These are phyloP conservation scores for Pyricularia grisea DNA, from an alignment of 2,329 filamentous ascomycete genomes.

Conservation along the genomic window DNA sequence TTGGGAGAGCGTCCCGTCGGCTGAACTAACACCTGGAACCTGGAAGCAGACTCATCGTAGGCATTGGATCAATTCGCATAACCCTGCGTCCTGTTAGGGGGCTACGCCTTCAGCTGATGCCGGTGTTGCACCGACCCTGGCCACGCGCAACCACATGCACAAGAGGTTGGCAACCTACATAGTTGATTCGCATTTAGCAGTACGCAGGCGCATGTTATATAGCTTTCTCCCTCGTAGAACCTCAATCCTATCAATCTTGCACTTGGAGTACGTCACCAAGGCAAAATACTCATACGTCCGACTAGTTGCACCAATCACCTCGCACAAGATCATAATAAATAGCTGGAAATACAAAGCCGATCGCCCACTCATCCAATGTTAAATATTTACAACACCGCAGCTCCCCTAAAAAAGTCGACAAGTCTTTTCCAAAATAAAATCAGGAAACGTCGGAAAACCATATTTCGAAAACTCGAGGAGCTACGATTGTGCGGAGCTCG, in stretches of 20 bases:
- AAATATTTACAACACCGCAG: not conserved
- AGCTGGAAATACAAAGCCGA: not conserved
- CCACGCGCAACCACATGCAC: not conserved
- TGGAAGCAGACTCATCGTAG: not conserved
- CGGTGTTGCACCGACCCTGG: not conserved
- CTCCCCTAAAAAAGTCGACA: not conserved
- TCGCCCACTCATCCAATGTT: not conserved
- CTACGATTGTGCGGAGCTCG: no score
- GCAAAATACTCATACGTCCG: not conserved
- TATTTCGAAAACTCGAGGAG: not conserved
- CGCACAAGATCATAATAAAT: not conserved
- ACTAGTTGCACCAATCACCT: not conserved
- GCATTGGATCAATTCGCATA: not conserved
- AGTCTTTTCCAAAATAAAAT: not conserved
- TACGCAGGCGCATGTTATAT: not conserved
- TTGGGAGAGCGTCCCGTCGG: not conserved
- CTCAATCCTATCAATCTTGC: not conserved
- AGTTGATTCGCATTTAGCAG: no score
- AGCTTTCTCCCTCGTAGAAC: not conserved
- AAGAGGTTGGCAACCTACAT: no score
- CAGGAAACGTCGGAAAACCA: not conserved
- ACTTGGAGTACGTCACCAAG: not conserved
- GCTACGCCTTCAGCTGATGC: not conserved
- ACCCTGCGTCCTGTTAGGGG: not conserved
- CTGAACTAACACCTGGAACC: not conserved